Base-by-base conservation (phyloP, 2,329 filamentous ascomycete species). In the Cytospora schulzeri region DNA sequence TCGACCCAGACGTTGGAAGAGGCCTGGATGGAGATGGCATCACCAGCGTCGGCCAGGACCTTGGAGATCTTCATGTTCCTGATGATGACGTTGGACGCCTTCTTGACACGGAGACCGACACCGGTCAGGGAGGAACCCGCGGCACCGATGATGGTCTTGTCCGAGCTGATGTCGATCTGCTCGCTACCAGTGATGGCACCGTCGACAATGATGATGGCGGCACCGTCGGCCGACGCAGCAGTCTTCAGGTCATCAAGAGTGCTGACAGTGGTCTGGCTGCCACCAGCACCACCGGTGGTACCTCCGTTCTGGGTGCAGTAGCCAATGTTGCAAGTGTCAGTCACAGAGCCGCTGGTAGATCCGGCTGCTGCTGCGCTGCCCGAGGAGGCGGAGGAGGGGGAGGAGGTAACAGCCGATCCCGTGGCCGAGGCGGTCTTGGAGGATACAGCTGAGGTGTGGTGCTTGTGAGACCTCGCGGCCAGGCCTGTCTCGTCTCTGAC, bases 1-100 rank as follows among this genome's bases (percentile, higher is more conserved):
- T 91, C 88, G 57, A 91, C 77, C 88, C 88, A 91, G 71, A 87
- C 79, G 68, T 88, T 87, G 64, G 73, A 83, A 57, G 82, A 81
- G 15, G 72, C 73, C 73, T 88, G 82, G 65, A 88, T 83, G 67
- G 81, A 83, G 68, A 89, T 82, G 64, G 83, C 84, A 69, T 89
- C 87, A 24, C 86, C 86, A 67, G 83, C 80, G 29, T 75, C 73
- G 12, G 86, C 86, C 17, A 79, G 72, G 35, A 87, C 84, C 71
- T 85, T 83, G 66, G 81, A 75, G 69, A 88, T 85, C 66, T 80
- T 81, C 66, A 89, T 72, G 79, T 89, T 89, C 41, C 85, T 82
- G 68, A 89, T 73, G 68, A 89, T 88, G 65, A 89, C 84, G 72
- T 89, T 89, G 63, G 74, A 77, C 45, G 78, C 76, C 51, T 77